Evolutionary conservation across 2,329 filamentous ascomycete genomes (phyloP).

Genomic region (Neofusicoccum cordaticola): DNA sequence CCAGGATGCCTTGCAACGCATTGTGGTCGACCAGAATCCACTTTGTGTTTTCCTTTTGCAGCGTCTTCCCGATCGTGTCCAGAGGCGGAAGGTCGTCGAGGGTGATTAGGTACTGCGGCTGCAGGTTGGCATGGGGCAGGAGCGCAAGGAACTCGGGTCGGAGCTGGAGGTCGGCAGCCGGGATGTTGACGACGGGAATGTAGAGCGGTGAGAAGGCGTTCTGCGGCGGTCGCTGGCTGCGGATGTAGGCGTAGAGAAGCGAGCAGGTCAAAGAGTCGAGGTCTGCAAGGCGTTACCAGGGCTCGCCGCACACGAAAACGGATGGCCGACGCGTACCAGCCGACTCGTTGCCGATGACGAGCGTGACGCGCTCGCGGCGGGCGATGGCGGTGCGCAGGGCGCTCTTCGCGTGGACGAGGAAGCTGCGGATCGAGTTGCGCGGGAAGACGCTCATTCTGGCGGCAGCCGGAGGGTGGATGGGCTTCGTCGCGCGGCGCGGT

Average conservation of each 20-base stretch:
- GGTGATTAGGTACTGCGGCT: conserved; percentile 63
- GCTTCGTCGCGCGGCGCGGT: neutral
- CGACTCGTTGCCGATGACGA: conserved; percentile 56
- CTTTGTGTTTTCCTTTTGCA: conserved; percentile 56
- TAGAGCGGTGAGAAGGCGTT: conserved; percentile 53
- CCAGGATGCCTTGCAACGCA: conserved; percentile 61
- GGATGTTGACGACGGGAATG: conserved; percentile 72
- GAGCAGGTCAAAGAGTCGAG: conserved; percentile 78
- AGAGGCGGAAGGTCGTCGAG: conserved; percentile 56
- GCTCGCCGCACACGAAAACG: conserved; percentile 7
- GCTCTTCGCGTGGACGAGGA: conserved; percentile 45
- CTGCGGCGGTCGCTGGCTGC: conserved; percentile 54
- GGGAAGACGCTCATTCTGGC: conserved; percentile 28
- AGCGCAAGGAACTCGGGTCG: conserved; percentile 70
- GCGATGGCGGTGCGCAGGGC: conserved; percentile 41
- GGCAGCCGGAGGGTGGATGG: neutral
- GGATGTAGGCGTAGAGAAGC: conserved; percentile 71
- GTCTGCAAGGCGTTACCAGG: conserved; percentile 50
- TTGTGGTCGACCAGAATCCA: conserved; percentile 85
- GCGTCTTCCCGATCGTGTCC: conserved; percentile 45
- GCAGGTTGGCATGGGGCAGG: conserved; percentile 59
- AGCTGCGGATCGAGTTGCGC: conserved; percentile 46
- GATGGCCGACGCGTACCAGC: conserved; percentile 35
- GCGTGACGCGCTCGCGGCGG: conserved; percentile 41
- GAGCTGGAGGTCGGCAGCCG: conserved; percentile 64